Evolutionary conservation across 257 asterid genomes (phyloP).

Genomic region (Forsythia suspensa): DNA sequence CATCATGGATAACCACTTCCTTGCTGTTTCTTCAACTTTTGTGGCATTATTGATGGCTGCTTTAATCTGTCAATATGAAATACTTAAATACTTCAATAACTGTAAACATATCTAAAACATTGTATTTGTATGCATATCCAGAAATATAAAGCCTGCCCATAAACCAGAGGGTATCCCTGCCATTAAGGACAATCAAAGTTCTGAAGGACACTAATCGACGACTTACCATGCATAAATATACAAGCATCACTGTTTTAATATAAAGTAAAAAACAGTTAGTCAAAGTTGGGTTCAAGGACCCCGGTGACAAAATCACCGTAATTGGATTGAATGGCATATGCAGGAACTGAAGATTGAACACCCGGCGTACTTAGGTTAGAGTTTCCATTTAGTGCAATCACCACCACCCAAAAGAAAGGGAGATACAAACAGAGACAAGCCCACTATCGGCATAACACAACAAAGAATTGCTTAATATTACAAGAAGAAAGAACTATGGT

Average conservation of each 20-base stretch:
- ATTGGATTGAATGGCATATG: too few species aligned
- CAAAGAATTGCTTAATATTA: neutral
- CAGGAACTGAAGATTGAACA: too few species aligned
- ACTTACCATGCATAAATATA: neutral
- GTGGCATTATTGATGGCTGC: constrained; percentile 56
- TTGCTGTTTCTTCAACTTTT: constrained; percentile 66
- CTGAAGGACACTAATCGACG: neutral
- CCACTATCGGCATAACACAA: neutral
- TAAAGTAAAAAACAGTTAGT: neutral
- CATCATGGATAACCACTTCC: constrained; percentile 76
- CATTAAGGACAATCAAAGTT: neutral
- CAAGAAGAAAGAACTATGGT: neutral
- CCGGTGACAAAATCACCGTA: too few species aligned
- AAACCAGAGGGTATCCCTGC: neutral
- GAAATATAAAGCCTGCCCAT: constrained; percentile 16
- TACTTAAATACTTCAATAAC: constrained; percentile 7
- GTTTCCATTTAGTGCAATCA: too few species aligned
- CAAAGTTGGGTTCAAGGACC: constrained; percentile 2
- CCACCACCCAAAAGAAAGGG: too few species aligned
- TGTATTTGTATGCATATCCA: constrained; percentile 15
- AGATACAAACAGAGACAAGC: too few species aligned
- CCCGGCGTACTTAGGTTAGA: too few species aligned
- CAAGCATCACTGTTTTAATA: neutral
- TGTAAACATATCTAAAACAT: constrained; percentile 1
- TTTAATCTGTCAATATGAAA: constrained; percentile 54